A percentile compares a stretch with the other conserved stretches of the same genome.
Conservation (phyloP, 345 rosid genomes). For the Euclidium syriacum region DNA sequence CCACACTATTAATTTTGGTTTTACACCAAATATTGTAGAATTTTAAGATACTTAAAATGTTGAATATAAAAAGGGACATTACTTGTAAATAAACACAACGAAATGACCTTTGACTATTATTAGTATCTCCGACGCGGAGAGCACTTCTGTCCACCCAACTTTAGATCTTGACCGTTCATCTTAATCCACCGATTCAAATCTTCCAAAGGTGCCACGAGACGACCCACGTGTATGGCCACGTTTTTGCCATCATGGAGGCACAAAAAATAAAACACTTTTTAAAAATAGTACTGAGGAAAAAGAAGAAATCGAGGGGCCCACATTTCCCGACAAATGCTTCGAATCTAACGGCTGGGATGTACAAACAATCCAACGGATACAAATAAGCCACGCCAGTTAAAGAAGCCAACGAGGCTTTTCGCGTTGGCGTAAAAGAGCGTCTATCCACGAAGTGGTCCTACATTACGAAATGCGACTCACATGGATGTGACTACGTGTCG, state of each 20-base stretch:
- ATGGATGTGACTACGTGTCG: slow-evolving; percentile 21
- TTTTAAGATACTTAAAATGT: too few species aligned
- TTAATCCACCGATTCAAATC: slow-evolving; percentile 14
- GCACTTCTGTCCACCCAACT: slow-evolving; percentile 19
- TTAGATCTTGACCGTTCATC: slow-evolving; percentile 23
- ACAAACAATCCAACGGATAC: slow-evolving; percentile 14
- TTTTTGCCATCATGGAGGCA: slow-evolving; percentile 30
- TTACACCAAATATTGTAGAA: too few species aligned
- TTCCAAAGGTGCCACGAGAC: slow-evolving; percentile 26
- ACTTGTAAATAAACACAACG: slow-evolving; percentile 1
- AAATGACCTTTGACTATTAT: slow-evolving; percentile 22
- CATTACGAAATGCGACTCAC: slow-evolving; percentile 20
- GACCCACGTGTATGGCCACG: slow-evolving; percentile 34
- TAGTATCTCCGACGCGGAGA: slow-evolving; percentile 33
- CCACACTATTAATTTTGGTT: too few species aligned
- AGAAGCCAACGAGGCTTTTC: slow-evolving; percentile 24
- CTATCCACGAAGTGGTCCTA: slow-evolving; percentile 29
- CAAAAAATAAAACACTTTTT: neutral
- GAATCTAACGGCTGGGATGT: slow-evolving; percentile 33
- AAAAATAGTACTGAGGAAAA: neutral
- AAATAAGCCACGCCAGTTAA: slow-evolving; percentile 15
- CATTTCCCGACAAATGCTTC: slow-evolving; percentile 2
- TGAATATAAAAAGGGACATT: neutral
- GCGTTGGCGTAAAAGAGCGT: slow-evolving; percentile 32
- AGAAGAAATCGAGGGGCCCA: slow-evolving; percentile 5